Base-by-base conservation (phyloP, 306 rosid genomes). In the Gleditsia sinensis region DNA sequence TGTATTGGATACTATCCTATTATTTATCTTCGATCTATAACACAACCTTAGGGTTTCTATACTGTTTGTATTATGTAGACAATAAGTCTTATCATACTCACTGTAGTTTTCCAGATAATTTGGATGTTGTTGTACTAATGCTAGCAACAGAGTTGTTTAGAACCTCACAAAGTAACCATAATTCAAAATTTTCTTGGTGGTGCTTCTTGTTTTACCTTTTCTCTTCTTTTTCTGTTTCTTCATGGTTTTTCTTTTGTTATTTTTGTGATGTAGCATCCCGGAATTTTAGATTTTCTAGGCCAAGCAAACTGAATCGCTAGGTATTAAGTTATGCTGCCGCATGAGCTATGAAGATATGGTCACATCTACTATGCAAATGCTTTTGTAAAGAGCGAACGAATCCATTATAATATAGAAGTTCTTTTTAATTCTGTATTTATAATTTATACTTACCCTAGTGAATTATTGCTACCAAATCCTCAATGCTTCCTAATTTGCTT, bases 291-390 rank as follows among this genome's bases (percentile, higher is more conserved):
- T 54, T 28, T 74, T 53, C n/a, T 62, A 20, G 53, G 49, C 24
- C 71, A 45, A 74, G 60, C 8, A 55, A 78, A 37, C 33, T 63
- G 48, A 62, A 42, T 17, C 72, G 34, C 36, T 33, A 28, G 62
- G 51, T 56, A 62, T 68, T 51, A 30, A 67, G 37, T 24, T 60
- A 33, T 17, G 39, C 19, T 23, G 30, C 21, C 12, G 50, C 57
- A 32, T 67, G 45, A 64, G 69, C 25, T 66, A 69, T 43, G 9
- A 71, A 49, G 20, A 49, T 48, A 37, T 6, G 4, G 19, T 66
- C 43, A 19, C 24, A 54, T 62, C 32, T 57, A 23, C 37, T 50
- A 24, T 63, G 71, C 32, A 33, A 75, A 32, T 56, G 42, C 43
- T 56, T 64, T 30, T 65, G 36, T n/a, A 25, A 40, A 57, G 16